These are phyloP conservation scores for Rhodotorula sp. DNA, from an alignment of 1,284 basidiomycete species.

Conservation along the genomic window DNA sequence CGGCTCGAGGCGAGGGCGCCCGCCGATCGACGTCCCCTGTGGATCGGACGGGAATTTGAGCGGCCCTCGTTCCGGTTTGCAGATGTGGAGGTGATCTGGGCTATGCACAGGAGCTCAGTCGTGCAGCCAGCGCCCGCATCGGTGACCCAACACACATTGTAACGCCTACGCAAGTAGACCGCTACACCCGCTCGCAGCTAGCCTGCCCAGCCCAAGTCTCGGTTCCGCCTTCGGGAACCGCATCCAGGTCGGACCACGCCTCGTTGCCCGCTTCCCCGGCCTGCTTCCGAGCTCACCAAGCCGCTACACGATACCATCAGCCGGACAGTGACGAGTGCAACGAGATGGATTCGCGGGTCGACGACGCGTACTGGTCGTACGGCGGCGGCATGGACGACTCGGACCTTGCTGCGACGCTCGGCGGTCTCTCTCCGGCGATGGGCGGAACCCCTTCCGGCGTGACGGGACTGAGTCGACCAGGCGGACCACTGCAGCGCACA, in stretches of 20 bases:
- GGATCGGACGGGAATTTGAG: neutral
- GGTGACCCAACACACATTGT: too few relatives aligned
- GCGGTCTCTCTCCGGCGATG: conserved; percentile 16
- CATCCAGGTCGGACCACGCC: neutral
- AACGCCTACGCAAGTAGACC: too few relatives aligned
- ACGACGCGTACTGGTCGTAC: conserved; percentile 25
- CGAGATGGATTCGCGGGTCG: conserved; percentile 1
- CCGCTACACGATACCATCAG: too few relatives aligned
- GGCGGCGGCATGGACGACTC: conserved; percentile 15
- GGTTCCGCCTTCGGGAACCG: neutral
- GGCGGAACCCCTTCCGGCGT: neutral
- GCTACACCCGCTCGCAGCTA: too few relatives aligned
- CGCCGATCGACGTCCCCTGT: neutral
- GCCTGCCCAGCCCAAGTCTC: too few relatives aligned
- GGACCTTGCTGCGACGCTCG: conserved; percentile 7
- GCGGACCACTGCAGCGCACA: conserved; percentile 13
- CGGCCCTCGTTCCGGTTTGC: neutral
- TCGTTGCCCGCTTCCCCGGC: neutral
- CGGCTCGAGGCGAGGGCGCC: neutral
- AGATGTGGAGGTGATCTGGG: neutral
- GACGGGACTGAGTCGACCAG: neutral
- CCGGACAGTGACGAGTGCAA: neutral
- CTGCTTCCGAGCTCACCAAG: neutral
- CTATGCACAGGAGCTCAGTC: too few relatives aligned
- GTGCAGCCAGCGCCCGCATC: too few relatives aligned